These are phyloP conservation scores for Arachis hypogaea DNA, from an alignment of 306 rosid genomes.

Conservation along the genomic window DNA sequence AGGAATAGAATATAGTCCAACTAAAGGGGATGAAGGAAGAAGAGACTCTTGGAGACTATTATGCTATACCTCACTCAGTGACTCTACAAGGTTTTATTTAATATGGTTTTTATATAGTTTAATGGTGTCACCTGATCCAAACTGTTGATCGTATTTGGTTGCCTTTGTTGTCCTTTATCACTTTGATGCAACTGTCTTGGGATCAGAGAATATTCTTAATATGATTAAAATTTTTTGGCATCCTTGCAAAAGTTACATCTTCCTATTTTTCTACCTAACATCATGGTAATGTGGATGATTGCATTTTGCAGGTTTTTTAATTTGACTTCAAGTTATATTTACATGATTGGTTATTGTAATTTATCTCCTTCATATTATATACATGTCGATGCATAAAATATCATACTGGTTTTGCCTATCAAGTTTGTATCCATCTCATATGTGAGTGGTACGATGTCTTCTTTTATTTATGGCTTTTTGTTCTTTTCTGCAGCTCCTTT, in stretches of 20 bases:
- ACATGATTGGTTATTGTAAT: constrained; percentile 2
- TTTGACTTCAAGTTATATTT: neutral
- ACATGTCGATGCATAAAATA: neutral
- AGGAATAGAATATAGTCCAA: constrained; percentile 2
- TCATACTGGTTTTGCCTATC: constrained; percentile 7
- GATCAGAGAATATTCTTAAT: constrained; percentile 7
- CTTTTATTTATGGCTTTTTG: constrained; percentile 7
- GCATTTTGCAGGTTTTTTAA: constrained; percentile 10
- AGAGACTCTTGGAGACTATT: neutral
- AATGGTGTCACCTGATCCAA: neutral
- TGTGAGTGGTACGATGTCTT: neutral
- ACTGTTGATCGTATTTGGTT: neutral
- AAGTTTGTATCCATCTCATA: neutral
- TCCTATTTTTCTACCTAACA: neutral
- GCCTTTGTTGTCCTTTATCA: neutral
- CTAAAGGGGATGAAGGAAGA: neutral
- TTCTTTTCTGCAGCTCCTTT: constrained; percentile 72
- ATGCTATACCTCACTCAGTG: neutral
- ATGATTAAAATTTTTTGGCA: neutral
- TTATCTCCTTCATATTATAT: neutral
- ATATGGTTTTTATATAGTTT: neutral
- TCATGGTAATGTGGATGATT: neutral
- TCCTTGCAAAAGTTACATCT: constrained; percentile 4
- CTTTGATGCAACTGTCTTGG: neutral
- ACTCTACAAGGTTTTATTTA: neutral